Base-by-base conservation (phyloP, 2,329 filamentous ascomycete genomes). In the Arthroderma sp. region DNA sequence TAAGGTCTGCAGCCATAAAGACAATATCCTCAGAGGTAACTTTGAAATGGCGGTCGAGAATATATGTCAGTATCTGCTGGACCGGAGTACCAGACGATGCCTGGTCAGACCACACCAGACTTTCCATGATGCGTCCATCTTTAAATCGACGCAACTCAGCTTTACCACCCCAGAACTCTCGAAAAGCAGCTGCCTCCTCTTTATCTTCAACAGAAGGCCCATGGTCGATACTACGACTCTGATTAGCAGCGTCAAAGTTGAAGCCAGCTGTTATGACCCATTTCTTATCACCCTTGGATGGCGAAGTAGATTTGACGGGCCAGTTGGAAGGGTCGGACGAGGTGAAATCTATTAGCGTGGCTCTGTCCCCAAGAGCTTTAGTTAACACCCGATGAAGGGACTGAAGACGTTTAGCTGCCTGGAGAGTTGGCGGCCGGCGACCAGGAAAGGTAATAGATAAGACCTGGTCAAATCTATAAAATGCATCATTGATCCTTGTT, bases 91-190 rank as follows among this genome's bases (percentile, higher is more conserved):
- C 70, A 2, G 78, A 75, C 1, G 82, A 75, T 1, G 80, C 76
- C 56, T 81, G 78, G 62, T 84, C 80, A 1, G 78, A 78, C 93
- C 93, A 98, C 19, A 95, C 85, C 31, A 97, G 76, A 66, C 88
- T 95, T 71, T 98, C 94, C 7, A 90, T 79, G 63, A 98, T 96
- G 64, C 86, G 91, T 21, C 93, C 93, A 66, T 97, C 90, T 65
- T 91, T 94, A 77, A 98, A 98, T 19, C 93, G 87, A 62, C 93
- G 83, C 49, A 98, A 78, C 70, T 98, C 93, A 1, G 93, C 82
- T 69, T 93, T 95, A 8, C 91, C 86, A 5, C 91, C 93, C 93
- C 94, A 98, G 68, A 98, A 97, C 35, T 85, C 82, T 37, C 88
- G 87, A 70, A 96, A 98, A 33, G 79, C 79, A 8, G 84, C 83